Conservation (phyloP, 139 green algal genomes). For the Ulvella scutata region DNA sequence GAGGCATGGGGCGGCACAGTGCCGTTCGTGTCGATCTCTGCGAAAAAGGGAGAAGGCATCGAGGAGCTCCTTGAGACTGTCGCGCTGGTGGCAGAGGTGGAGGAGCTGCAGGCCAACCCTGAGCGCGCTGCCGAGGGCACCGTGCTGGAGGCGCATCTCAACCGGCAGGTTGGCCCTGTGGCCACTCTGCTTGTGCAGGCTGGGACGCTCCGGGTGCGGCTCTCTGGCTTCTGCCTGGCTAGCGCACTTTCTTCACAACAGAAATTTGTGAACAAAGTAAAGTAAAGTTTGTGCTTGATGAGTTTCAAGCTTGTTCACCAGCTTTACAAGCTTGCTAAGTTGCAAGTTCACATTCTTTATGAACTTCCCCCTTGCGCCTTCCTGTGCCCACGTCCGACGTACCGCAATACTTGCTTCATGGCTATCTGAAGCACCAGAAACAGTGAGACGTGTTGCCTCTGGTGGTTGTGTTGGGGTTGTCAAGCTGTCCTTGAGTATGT, state of each 20-base stretch:
- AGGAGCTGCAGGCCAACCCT: constrained; percentile 64
- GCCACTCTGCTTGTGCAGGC: constrained; percentile 80
- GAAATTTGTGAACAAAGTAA: no score
- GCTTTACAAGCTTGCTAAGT: no score
- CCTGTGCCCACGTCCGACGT: no score
- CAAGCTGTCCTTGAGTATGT: no score
- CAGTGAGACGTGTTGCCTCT: no score
- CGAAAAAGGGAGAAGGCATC: constrained; percentile 71
- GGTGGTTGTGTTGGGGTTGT: no score
- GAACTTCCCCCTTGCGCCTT: no score
- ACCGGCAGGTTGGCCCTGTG: constrained; percentile 62
- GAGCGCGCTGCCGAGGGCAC: constrained; percentile 56
- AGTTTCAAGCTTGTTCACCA: no score
- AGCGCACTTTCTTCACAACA: no score
- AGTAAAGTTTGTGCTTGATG: background rate
- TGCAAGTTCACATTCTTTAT: background rate
- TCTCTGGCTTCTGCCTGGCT: background rate
- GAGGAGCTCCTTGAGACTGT: constrained; percentile 72
- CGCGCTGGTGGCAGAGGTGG: constrained; percentile 68
- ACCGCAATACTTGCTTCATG: no score
- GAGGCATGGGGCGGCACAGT: constrained; percentile 94
- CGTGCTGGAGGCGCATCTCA: constrained; percentile 87
- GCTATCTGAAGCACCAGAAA: no score
- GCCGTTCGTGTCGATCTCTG: constrained; percentile 72
- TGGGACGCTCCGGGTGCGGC: constrained; percentile 31